phyloP scores from a whole-genome alignment of 139 green algal genomes.

The Marvania coccoides region DNA sequence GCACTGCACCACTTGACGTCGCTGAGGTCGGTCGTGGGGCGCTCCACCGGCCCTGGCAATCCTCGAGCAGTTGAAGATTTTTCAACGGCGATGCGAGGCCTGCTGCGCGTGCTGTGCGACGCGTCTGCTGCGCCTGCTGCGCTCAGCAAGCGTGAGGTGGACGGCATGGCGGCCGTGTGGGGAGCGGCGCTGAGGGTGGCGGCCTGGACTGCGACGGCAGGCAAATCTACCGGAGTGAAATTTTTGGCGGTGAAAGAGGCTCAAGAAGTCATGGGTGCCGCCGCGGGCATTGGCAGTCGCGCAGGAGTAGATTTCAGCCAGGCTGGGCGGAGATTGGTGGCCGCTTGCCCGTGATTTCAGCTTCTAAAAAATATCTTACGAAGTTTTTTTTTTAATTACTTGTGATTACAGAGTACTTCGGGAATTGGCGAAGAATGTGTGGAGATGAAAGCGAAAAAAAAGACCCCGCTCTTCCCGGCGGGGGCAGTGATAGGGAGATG shows the following conservation, averaged over 20 bases:
- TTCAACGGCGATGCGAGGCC: background rate
- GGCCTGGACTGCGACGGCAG: background rate
- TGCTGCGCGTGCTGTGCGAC: background rate
- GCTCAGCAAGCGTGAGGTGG: background rate
- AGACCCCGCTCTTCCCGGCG: no score
- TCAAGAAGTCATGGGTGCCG: background rate
- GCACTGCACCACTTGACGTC: slow-evolving; percentile 11
- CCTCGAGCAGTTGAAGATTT: background rate
- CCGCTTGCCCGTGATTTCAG: no score
- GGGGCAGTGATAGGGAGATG: no score
- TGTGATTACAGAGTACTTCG: no score
- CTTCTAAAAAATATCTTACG: no score
- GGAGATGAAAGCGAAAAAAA: no score
- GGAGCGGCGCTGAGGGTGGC: background rate
- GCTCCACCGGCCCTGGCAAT: background rate
- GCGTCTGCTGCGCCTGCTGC: background rate
- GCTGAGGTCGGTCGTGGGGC: slow-evolving; percentile 8
- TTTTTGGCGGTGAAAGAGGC: background rate
- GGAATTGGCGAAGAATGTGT: no score
- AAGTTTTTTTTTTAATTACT: no score
- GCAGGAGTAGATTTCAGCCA: no score
- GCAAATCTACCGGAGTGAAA: background rate
- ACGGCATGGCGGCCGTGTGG: background rate
- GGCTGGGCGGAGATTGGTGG: no score
- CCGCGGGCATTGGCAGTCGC: background rate